Evolutionary conservation across 1,284 basidiomycete species (phyloP), one percentile per base, ranked within the genome.

Genomic region (Ceraceosorus guamensis): DNA sequence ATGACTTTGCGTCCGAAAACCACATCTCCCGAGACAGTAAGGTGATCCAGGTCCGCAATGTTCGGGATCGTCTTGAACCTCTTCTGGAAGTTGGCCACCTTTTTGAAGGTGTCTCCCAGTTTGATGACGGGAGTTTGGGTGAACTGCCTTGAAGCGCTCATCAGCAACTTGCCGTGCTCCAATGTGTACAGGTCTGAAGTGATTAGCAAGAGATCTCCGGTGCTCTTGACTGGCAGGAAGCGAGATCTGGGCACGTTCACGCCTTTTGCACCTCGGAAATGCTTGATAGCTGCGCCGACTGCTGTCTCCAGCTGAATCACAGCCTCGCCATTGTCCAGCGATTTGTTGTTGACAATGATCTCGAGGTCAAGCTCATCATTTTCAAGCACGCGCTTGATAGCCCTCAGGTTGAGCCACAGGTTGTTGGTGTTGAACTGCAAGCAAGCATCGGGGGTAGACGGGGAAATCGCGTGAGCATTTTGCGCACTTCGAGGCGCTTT

Each of bases 31-130:
- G 89, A 89, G 51, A 98, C 91, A 4, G 93, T 98, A 74, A 97
- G 81, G 79, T 97, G 92, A 79, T 97, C 93, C 56, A 96, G 83
- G 78, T 95, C 92, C 18, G 73, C 72, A 67, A 77, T 77, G 52
- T 87, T 87, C 51, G 93, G 92, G 68, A 97, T 93, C 78, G 87
- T 89, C 84, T 92, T 95, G 86, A 93, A 93, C 49, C 91, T 83
- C 79, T 91, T 92, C 81, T 96, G 90, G 84, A 96, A 97, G 77
- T 91, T 86, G 70, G 89, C 87, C 56, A 97, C 95, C 87, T 91
- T 83, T 77, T 83, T 80, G 73, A 81, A 79, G 50, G 76, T 75
- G 65, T 93, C 90, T 52, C 92, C 91, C 46, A 97, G 84, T 82
- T 97, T 97, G 82, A 99, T 90, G 56, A 97, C 93, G 30, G 95